These are phyloP conservation scores for Amyloporia xantha DNA, from an alignment of 768 basidiomycete species.

Conservation along the genomic window DNA sequence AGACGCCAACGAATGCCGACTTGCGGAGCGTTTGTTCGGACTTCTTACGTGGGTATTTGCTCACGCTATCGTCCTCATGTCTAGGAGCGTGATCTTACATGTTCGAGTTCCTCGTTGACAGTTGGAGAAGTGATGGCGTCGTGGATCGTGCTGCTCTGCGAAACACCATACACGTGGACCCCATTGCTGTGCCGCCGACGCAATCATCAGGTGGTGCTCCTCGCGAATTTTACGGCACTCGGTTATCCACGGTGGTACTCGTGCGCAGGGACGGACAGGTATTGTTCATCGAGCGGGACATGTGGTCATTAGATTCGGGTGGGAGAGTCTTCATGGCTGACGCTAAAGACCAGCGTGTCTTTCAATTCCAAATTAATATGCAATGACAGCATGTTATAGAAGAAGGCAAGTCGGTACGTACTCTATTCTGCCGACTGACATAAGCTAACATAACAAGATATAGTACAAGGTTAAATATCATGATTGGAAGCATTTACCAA, in stretches of 20 bases:
- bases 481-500: too few species aligned
- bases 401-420: neutral
- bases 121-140: constrained; percentile 28
- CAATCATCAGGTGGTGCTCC: constrained; percentile 5
- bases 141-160: constrained; percentile 46
- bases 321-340: constrained; percentile 23
- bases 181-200: constrained; percentile 29
- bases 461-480: neutral
- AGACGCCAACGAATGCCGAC: constrained; percentile 39
- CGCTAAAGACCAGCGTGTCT: constrained; percentile 15
- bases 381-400: neutral
- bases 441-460: neutral
- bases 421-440: neutral
- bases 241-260: constrained; percentile 66
- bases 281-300: constrained; percentile 66
- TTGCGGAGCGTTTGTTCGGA: constrained; percentile 55
- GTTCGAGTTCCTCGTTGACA: neutral
- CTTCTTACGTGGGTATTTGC: constrained; percentile 57
- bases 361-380: constrained; percentile 16
- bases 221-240: constrained; percentile 52
- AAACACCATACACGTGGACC: constrained; percentile 57
- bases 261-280: constrained; percentile 53
- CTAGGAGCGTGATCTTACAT: neutral
- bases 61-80: constrained; percentile 2
- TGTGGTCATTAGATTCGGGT: constrained; percentile 43